Evolutionary conservation across 202 grass and related monocot genomes (phyloP).

Genomic region (Schoenoplectus triqueter): DNA sequence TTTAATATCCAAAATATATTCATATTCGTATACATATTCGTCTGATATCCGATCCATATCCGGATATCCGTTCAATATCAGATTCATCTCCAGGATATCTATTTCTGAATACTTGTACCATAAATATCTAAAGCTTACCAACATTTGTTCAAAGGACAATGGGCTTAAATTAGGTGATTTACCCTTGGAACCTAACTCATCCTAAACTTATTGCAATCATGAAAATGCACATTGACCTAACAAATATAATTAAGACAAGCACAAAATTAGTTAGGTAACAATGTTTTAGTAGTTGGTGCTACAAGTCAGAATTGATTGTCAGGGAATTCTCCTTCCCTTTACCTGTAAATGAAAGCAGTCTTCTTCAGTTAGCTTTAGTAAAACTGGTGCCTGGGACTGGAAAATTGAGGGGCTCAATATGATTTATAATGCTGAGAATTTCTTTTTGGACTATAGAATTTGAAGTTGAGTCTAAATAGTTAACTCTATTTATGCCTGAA

Average conservation of each 20-base stretch:
- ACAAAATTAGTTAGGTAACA: neutral
- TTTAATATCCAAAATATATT: no score
- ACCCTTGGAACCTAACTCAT: neutral
- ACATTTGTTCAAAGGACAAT: neutral
- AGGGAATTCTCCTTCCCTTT: neutral
- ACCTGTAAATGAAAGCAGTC: conserved; percentile 6
- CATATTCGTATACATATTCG: no score
- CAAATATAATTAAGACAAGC: neutral
- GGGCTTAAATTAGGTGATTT: neutral
- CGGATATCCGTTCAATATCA: no score
- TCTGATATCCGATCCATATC: no score
- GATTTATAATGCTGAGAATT: neutral
- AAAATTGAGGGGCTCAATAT: neutral
- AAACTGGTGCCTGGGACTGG: neutral
- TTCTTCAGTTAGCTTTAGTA: conserved; percentile 1
- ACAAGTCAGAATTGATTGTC: conserved; percentile 10
- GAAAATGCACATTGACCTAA: neutral
- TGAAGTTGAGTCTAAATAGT: neutral
- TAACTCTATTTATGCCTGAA: neutral
- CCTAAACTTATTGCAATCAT: neutral
- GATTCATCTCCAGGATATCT: no score
- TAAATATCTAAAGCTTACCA: neutral
- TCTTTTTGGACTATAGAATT: neutral
- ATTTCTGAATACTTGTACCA: neutral
- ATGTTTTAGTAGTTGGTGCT: neutral